Conservation (phyloP, 768 basidiomycete genomes). For the Dentipellis sp. region DNA sequence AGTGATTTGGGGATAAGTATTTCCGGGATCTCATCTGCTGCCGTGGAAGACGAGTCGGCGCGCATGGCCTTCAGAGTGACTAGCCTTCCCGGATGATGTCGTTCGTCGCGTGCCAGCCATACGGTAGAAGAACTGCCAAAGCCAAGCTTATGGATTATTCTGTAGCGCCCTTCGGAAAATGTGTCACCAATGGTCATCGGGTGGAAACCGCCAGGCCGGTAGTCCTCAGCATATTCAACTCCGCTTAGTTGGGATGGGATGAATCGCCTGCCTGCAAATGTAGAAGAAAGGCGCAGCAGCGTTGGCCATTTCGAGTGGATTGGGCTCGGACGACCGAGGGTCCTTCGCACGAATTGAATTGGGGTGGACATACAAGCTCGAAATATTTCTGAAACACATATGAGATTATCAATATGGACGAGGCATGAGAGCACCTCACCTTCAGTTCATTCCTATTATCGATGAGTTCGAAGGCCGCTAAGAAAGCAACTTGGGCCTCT, state of each 20-base stretch:
- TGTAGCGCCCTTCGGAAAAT: conserved; percentile 37
- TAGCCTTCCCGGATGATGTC: conserved; percentile 1
- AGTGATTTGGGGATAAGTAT: background rate
- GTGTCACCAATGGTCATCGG: conserved; percentile 41
- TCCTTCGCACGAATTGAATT: conserved; percentile 15
- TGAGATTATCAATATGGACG: too few species aligned
- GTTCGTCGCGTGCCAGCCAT: conserved; percentile 28
- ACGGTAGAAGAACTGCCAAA: conserved; percentile 30
- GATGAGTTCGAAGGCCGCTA: too few species aligned
- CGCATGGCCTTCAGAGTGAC: background rate
- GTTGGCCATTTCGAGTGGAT: background rate
- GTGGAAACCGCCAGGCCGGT: conserved; percentile 42
- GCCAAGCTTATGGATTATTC: conserved; percentile 41
- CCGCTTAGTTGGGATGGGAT: background rate
- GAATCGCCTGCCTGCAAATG: background rate
- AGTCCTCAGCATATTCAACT: conserved; percentile 38
- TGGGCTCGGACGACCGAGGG: background rate
- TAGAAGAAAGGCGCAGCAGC: background rate
- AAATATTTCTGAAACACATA: too few species aligned
- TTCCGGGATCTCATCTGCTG: background rate
- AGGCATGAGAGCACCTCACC: too few species aligned
- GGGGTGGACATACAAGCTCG: background rate
- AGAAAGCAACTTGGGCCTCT: too few species aligned
- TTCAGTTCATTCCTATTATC: too few species aligned
- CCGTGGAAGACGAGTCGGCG: background rate